Evolutionary conservation across 2,329 filamentous ascomycete genomes (phyloP).

Genomic region (Diaporthe capsici): DNA sequence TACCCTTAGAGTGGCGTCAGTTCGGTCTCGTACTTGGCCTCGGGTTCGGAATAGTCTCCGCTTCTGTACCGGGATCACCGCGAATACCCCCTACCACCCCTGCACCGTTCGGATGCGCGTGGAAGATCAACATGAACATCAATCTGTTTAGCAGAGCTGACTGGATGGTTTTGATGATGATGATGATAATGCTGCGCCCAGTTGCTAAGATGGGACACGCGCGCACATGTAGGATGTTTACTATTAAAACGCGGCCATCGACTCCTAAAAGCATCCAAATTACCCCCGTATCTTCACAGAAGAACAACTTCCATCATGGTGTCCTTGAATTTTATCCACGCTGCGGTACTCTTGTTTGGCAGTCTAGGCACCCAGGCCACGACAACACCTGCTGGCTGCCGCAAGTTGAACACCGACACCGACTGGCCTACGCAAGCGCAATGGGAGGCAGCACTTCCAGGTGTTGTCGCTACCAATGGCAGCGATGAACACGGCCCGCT

Average conservation of each 20-base stretch:
- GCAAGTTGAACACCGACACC: slow-evolving; percentile 3
- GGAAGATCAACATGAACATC: not conserved
- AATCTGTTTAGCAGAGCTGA: not conserved
- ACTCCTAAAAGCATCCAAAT: not conserved
- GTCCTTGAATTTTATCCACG: not conserved
- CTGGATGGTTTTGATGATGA: not conserved
- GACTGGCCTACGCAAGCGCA: not conserved
- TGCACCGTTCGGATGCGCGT: not conserved
- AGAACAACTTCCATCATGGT: not conserved
- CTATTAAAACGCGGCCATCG: not conserved
- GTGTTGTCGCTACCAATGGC: not conserved
- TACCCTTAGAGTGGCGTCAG: not conserved
- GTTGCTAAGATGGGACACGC: not conserved
- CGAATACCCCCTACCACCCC: not conserved
- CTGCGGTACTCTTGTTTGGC: not conserved
- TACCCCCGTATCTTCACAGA: not conserved
- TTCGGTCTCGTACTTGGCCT: not conserved
- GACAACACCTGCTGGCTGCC: not conserved
- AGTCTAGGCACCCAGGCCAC: not conserved
- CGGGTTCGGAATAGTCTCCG: not conserved
- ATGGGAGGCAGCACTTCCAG: slow-evolving; percentile 11
- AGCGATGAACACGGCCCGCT: slow-evolving; percentile 1
- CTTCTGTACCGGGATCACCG: not conserved
- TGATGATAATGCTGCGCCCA: not conserved
- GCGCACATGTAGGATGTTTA: not conserved